A percentile compares a stretch with the other conserved stretches of the same genome.
These are phyloP conservation scores for Agaricus bisporus DNA, from an alignment of 768 basidiomycete genomes.

Conservation along the genomic window DNA sequence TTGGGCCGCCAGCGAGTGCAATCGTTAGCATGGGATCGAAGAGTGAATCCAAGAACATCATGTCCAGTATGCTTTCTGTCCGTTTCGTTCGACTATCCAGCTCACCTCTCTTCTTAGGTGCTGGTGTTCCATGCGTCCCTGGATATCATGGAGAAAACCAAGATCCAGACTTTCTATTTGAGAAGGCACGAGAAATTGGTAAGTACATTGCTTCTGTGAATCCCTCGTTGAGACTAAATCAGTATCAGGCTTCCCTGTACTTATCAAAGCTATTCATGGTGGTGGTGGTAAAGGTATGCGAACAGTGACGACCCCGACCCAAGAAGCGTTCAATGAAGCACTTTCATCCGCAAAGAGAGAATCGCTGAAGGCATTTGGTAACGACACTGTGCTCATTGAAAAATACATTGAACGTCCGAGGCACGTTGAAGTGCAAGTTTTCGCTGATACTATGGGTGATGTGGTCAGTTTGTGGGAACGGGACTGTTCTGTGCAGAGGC, in stretches of 20 bases:
- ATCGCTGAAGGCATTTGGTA: constrained; percentile 81
- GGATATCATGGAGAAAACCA: constrained; percentile 89
- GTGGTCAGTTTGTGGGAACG: constrained; percentile 95
- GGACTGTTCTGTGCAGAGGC: constrained; percentile 85
- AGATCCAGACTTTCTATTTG: constrained; percentile 59
- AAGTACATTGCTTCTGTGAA: background rate
- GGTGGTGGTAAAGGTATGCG: constrained; percentile 98
- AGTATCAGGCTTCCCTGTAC: constrained; percentile 69
- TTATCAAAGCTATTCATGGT: constrained; percentile 96
- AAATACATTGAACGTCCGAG: constrained; percentile 83
- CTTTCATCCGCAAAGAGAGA: constrained; percentile 87
- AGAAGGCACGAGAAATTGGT: constrained; percentile 72
- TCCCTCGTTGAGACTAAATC: background rate
- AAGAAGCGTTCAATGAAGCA: constrained; percentile 71
- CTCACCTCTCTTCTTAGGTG: constrained; percentile 37
- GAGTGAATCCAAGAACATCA: constrained; percentile 95
- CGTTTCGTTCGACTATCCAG: background rate
- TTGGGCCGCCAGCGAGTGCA: constrained; percentile 83
- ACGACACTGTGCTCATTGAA: constrained; percentile 83
- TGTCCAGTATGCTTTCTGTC: constrained; percentile 50
- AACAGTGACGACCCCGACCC: constrained; percentile 49
- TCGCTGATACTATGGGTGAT: constrained; percentile 75
- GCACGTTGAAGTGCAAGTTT: constrained; percentile 93
- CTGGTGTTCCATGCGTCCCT: constrained; percentile 89
- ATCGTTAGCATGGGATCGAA: constrained; percentile 96